Conservation (phyloP, 2,329 filamentous ascomycete species). For the Pseudogymnoascus sp. region DNA sequence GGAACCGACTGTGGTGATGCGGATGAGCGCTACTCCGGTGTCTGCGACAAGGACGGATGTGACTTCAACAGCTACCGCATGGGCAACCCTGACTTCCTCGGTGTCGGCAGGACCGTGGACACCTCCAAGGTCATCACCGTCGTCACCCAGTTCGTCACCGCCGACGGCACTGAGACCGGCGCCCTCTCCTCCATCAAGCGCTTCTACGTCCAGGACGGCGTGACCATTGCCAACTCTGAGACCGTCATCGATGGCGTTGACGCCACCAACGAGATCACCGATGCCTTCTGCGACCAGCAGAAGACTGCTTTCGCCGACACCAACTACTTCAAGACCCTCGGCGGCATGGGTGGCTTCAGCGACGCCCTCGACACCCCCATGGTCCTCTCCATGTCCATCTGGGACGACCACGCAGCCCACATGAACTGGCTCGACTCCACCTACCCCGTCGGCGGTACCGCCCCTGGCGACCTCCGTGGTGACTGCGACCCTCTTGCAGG, state of each 20-base stretch:
- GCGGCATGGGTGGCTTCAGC: conserved; percentile 46
- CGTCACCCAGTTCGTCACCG: conserved; percentile 47
- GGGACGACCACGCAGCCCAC: conserved; percentile 45
- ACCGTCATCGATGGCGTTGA: conserved; percentile 35
- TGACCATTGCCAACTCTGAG: conserved; percentile 40
- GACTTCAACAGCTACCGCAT: conserved; percentile 55
- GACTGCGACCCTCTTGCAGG: conserved; percentile 43
- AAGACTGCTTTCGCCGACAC: conserved; percentile 45
- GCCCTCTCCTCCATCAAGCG: conserved; percentile 42
- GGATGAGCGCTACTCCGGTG: conserved; percentile 41
- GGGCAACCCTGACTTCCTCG: conserved; percentile 49
- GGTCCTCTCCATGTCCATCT: conserved; percentile 53
- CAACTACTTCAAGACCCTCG: conserved; percentile 41
- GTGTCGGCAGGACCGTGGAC: conserved; percentile 43
- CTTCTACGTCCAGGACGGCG: conserved; percentile 45
- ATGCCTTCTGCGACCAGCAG: conserved; percentile 44
- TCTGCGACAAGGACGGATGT: conserved; percentile 54
- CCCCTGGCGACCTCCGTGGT: conserved; percentile 42
- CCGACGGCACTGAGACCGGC: conserved; percentile 39
- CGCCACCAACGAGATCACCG: conserved; percentile 42
- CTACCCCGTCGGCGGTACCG: conserved; percentile 42
- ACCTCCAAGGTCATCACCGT: conserved; percentile 47
- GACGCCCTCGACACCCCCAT: conserved; percentile 46
- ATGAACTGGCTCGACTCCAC: conserved; percentile 66
- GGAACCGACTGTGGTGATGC: conserved; percentile 30